Evolutionary conservation across 1,284 basidiomycete genomes (phyloP).

Genomic region (Exobasidium cylindrosporum): DNA sequence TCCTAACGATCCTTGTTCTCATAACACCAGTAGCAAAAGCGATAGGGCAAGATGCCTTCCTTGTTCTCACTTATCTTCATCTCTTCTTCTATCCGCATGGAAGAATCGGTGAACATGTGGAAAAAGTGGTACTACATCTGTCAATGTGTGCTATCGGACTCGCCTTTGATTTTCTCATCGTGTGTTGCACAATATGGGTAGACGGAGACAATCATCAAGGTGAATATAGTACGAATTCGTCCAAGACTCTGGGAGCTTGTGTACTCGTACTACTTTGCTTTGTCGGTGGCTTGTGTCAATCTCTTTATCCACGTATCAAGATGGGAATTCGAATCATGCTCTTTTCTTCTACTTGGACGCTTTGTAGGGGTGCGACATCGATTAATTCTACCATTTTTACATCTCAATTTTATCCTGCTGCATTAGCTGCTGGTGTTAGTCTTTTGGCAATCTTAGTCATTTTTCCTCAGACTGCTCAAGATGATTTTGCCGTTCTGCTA

Average conservation of each 20-base stretch:
- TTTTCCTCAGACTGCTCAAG: conserved; percentile 32
- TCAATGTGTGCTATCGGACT: conserved; percentile 26
- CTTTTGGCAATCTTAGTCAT: conserved; percentile 27
- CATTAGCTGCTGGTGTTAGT: conserved; percentile 31
- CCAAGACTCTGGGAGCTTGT: conserved; percentile 37
- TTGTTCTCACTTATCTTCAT: conserved; percentile 14
- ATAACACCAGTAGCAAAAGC: conserved; percentile 18
- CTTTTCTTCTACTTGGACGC: conserved; percentile 34
- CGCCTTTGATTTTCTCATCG: conserved; percentile 27
- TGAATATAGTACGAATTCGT: conserved; percentile 21
- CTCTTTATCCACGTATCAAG: conserved; percentile 37
- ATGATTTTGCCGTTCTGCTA: conserved; percentile 23
- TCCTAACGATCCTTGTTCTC: conserved; percentile 31
- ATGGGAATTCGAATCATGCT: conserved; percentile 28
- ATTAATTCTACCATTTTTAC: conserved; percentile 35
- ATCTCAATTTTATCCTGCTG: conserved; percentile 34
- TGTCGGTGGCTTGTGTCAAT: conserved; percentile 25
- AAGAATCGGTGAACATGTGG: conserved; percentile 35
- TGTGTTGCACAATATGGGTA: conserved; percentile 36
- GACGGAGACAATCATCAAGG: conserved; percentile 13
- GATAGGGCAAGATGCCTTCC: conserved; percentile 28
- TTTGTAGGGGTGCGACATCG: conserved; percentile 25
- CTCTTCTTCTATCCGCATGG: conserved; percentile 45
- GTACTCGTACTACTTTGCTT: conserved; percentile 34
- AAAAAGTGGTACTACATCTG: conserved; percentile 31